Evolutionary conservation across 2,329 filamentous ascomycete genomes (phyloP).

Genomic region (Fusarium avenaceum): DNA sequence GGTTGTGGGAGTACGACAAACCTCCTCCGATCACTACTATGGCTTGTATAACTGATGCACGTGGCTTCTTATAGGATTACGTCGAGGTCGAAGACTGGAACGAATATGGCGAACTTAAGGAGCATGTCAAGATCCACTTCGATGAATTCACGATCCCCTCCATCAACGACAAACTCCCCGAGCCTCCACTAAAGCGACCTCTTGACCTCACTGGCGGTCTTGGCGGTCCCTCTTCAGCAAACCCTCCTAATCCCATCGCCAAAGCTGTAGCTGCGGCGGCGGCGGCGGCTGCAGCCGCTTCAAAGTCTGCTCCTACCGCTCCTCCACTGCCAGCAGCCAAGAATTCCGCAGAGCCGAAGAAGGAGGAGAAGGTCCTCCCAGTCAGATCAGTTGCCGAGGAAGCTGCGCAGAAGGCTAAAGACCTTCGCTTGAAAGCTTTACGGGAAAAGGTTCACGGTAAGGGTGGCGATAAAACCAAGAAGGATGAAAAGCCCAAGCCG

Average conservation of each 20-base stretch:
- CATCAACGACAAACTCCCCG: slow-evolving; percentile 66
- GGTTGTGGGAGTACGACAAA: slow-evolving; percentile 81
- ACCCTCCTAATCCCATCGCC: slow-evolving; percentile 42
- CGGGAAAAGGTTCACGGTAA: slow-evolving; percentile 69
- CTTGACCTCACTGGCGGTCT: slow-evolving; percentile 35
- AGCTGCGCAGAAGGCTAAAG: slow-evolving; percentile 73
- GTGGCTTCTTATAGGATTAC: slow-evolving; percentile 74
- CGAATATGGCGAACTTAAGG: slow-evolving; percentile 94
- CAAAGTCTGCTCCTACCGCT: slow-evolving; percentile 45
- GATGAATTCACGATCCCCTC: slow-evolving; percentile 72
- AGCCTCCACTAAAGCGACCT: slow-evolving; percentile 50
- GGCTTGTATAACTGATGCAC: slow-evolving; percentile 2
- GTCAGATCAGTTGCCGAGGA: slow-evolving; percentile 73
- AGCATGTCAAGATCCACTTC: slow-evolving; percentile 80
- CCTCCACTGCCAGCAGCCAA: slow-evolving; percentile 44
- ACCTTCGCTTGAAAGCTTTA: slow-evolving; percentile 66
- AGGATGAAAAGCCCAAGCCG: neutral
- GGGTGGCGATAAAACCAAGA: slow-evolving; percentile 42
- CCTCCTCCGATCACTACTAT: slow-evolving; percentile 1
- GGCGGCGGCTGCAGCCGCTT: slow-evolving; percentile 33
- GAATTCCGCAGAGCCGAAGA: slow-evolving; percentile 38
- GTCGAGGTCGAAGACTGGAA: slow-evolving; percentile 99
- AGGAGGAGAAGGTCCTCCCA: slow-evolving; percentile 56
- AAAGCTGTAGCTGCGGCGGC: slow-evolving; percentile 44
- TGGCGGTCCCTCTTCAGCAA: slow-evolving; percentile 1